Evolutionary conservation across 768 basidiomycete genomes (phyloP), one percentile per base, ranked within the genome.

Genomic region (Gyrodon lividus): DNA sequence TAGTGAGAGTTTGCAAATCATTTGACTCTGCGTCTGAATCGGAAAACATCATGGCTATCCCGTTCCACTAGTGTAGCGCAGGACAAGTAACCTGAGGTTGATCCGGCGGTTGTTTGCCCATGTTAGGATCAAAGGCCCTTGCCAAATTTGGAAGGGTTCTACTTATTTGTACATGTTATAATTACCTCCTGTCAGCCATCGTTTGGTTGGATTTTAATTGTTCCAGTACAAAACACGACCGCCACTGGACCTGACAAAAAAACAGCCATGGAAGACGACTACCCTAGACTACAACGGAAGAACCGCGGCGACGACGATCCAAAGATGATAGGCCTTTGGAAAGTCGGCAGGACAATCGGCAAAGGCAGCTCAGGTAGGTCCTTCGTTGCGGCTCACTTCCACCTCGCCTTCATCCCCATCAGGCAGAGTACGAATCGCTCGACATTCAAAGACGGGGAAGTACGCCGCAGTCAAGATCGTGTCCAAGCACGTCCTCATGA

Each of bases 401-500:
- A 28, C n/a, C 20, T 30, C 30, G 1, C 22, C 44, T 35, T 30
- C 23, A 22, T 12, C 46, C 14, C 46, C 20, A 54, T 5, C 47
- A 97, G 95, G 95, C 47, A 89, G 89, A 49, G 95, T 98, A 16
- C 81, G 89, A 47, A 85, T 97, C 57, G 93, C 92, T 34, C 79
- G 92, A 56, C 89, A 95, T 68, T 79, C 84, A n/a, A 87, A 81
- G 66, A 91, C 91, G 0, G 91, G 89, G 24, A 84, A 92, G 70
- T 86, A 88, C 62, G 92, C 94, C 33, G 95, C 95, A 8, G 83
- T 97, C 68, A 98, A 98, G 75, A 97, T 96, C 58, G 87, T 98
- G 26, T 84, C 87, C 39, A 95, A 95, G 70, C 75, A 75, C 24
- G 72, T 77, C 47, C 71, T 86, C 51, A 70, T 89, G 50, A 77